Conservation (phyloP, 2,329 filamentous ascomycete genomes). For the Venturia asperata region DNA sequence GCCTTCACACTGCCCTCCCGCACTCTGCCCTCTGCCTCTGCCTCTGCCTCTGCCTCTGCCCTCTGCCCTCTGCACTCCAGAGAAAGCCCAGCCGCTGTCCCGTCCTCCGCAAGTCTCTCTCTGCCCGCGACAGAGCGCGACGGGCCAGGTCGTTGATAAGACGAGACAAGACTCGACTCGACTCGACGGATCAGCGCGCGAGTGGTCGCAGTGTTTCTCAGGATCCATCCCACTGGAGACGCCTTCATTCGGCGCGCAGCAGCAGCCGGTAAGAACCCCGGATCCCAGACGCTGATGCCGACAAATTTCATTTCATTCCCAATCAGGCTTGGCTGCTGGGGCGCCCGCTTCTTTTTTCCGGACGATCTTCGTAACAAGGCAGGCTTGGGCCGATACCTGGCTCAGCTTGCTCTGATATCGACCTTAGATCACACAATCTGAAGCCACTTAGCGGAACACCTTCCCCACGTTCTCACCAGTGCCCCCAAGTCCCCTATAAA, state of each 20-base stretch:
- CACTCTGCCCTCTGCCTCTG: too few species aligned
- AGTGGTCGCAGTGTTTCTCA: not conserved
- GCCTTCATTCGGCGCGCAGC: not conserved
- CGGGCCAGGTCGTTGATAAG: too few species aligned
- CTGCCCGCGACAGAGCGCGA: not conserved
- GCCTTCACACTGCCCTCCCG: too few species aligned
- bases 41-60: too few species aligned
- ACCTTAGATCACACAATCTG: slow-evolving; percentile 3
- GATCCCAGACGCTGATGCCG: slow-evolving; percentile 19
- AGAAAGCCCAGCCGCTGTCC: too few species aligned
- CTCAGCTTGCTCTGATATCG: slow-evolving; percentile 3
- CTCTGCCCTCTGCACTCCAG: too few species aligned
- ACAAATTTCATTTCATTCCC: slow-evolving; percentile 21
- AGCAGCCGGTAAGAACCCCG: slow-evolving; percentile 20
- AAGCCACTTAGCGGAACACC: slow-evolving; percentile 18
- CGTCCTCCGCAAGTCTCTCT: not conserved
- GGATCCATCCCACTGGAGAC: not conserved
- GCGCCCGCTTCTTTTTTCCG: slow-evolving; percentile 27
- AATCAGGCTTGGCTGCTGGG: slow-evolving; percentile 24
- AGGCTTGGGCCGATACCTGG: slow-evolving; percentile 2
- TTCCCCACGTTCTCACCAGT: slow-evolving; percentile 24
- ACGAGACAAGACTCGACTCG: too few species aligned
- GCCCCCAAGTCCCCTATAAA: slow-evolving; percentile 19
- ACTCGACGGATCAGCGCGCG: not conserved
- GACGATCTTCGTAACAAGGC: slow-evolving; percentile 27